These are phyloP conservation scores for Pseudovirgaria hyperparasitica DNA, from an alignment of 2,329 filamentous ascomycete species.

Conservation along the genomic window DNA sequence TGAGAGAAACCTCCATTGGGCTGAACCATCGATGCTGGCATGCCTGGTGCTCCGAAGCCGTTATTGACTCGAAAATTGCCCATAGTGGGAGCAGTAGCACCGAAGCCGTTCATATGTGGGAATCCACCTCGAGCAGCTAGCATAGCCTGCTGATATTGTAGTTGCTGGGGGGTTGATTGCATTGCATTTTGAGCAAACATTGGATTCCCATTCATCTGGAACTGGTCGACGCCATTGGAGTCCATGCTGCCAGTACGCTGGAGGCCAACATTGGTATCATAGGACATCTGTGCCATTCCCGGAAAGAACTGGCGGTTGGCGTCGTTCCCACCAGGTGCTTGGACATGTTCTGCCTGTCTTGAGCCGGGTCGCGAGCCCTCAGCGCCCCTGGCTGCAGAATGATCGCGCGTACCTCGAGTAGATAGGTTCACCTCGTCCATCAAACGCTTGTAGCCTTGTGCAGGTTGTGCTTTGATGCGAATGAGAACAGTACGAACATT, in stretches of 20 bases:
- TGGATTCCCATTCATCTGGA: conserved; percentile 21
- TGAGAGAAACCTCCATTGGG: too few species aligned
- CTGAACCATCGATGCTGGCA: too few species aligned
- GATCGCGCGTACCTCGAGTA: conserved; percentile 27
- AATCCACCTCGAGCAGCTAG: conserved; percentile 35
- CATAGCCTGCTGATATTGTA: conserved; percentile 46
- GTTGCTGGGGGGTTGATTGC: conserved; percentile 36
- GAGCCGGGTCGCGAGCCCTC: conserved; percentile 18
- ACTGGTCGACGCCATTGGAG: conserved; percentile 35
- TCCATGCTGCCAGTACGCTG: conserved; percentile 37
- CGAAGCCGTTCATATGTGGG: conserved; percentile 28
- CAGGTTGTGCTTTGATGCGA: conserved; percentile 83
- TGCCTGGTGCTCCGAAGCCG: too few species aligned
- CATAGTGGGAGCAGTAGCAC: conserved; percentile 27
- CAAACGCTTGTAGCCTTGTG: conserved; percentile 91
- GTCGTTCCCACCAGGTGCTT: conserved; percentile 8
- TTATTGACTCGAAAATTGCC: too few species aligned
- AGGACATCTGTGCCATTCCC: conserved; percentile 21
- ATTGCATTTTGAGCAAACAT: conserved; percentile 21
- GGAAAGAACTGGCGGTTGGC: conserved; percentile 22
- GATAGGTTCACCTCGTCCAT: conserved; percentile 98
- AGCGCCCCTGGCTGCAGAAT: too few species aligned
- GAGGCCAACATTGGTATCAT: conserved; percentile 26
- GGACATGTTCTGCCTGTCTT: conserved; percentile 6
- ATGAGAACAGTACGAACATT: conserved; percentile 83